A percentile compares a stretch with the other conserved stretches of the same genome.
These are phyloP conservation scores for Ophiobolus disseminans DNA, from an alignment of 2,329 filamentous ascomycete genomes.

Conservation along the genomic window DNA sequence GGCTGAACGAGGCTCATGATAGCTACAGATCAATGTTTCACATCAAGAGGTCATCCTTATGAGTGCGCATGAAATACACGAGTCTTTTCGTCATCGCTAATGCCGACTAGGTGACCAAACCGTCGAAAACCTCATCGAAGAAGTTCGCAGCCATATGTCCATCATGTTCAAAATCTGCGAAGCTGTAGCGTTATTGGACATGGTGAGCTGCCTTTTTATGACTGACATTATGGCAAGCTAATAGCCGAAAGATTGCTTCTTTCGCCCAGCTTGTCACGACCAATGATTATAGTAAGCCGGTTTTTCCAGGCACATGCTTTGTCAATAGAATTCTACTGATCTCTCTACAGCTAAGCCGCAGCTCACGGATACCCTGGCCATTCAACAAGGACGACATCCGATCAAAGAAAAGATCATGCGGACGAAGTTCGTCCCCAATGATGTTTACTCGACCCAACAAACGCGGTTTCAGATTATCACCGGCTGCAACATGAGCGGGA, in stretches of 20 bases:
- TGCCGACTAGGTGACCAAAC: constrained; percentile 64
- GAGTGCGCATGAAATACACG: constrained; percentile 54
- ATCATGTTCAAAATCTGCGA: constrained; percentile 85
- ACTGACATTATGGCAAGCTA: constrained; percentile 7
- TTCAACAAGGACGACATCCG: constrained; percentile 79
- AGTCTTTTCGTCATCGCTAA: constrained; percentile 7
- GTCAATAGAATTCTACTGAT: constrained; percentile 8
- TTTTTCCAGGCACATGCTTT: too few species aligned
- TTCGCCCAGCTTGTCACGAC: constrained; percentile 70
- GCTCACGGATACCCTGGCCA: constrained; percentile 70
- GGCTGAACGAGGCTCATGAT: constrained; percentile 2
- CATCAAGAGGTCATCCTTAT: constrained; percentile 83
- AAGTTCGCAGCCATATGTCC: constrained; percentile 75
- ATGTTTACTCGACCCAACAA: constrained; percentile 82
- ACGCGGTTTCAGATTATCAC: constrained; percentile 91
- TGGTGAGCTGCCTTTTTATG: constrained; percentile 59
- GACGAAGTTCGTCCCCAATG: constrained; percentile 81
- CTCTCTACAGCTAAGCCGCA: constrained; percentile 66
- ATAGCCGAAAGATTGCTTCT: constrained; percentile 31
- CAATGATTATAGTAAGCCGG: constrained; percentile 64
- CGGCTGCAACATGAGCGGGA: constrained; percentile 96
- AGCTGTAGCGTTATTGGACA: constrained; percentile 84
- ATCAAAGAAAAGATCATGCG: constrained; percentile 76
- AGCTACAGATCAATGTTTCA: constrained; percentile 73
- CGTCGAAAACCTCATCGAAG: constrained; percentile 72